A percentile compares a stretch with the other conserved stretches of the same genome.
Evolutionary conservation across 176 grass and related monocot species (phyloP).

Genomic region (Oryza punctata): DNA sequence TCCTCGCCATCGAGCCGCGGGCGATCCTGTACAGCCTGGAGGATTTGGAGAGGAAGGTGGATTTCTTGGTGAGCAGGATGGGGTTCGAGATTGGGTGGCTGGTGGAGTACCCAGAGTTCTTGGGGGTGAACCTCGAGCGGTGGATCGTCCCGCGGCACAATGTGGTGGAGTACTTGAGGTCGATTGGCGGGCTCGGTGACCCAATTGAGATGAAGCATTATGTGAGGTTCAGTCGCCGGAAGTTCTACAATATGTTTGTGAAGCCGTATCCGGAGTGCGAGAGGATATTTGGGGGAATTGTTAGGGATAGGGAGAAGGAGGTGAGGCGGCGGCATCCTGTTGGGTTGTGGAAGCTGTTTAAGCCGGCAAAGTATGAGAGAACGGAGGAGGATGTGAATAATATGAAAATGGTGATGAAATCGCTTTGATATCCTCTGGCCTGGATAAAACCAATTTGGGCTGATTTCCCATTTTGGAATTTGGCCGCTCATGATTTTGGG

Average conservation of each 20-base stretch:
- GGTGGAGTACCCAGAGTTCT: constrained; percentile 71
- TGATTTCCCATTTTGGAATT: neutral
- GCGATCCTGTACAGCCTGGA: constrained; percentile 53
- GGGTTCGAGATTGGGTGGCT: constrained; percentile 61
- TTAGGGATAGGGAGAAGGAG: constrained; percentile 35
- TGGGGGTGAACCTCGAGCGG: constrained; percentile 80
- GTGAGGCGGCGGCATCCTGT: constrained; percentile 41
- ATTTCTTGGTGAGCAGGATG: constrained; percentile 67
- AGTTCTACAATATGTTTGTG: constrained; percentile 84
- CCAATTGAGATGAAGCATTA: constrained; percentile 84
- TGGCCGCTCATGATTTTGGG: neutral
- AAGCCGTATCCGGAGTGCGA: constrained; percentile 87
- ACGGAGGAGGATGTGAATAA: constrained; percentile 59
- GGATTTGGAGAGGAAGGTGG: constrained; percentile 76
- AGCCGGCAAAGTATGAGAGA: constrained; percentile 40
- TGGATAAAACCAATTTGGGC: neutral
- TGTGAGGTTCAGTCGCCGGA: constrained; percentile 66
- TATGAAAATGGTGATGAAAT: constrained; percentile 64
- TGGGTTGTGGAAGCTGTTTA: constrained; percentile 87
- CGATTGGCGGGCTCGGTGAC: constrained; percentile 46
- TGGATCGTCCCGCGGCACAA: constrained; percentile 76
- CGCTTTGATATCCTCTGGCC: constrained; percentile 12
- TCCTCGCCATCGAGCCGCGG: constrained; percentile 70
- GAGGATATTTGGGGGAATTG: constrained; percentile 60
- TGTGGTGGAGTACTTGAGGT: constrained; percentile 69